Evolutionary conservation across 257 asterid genomes (phyloP), one percentile per base, ranked within the genome.

Genomic region (Solanum appendiculatum): DNA sequence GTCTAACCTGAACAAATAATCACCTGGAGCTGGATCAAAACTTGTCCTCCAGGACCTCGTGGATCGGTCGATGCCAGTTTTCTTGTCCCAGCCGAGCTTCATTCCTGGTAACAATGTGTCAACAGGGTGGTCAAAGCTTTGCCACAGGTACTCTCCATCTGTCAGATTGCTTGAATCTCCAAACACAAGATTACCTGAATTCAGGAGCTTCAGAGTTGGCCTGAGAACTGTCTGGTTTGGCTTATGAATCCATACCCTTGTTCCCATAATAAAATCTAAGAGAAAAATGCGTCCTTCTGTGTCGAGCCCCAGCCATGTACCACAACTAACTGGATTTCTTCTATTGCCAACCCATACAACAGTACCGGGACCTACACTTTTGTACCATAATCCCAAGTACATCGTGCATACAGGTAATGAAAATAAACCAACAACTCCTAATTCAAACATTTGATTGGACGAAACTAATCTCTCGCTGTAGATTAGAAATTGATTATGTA

Each of bases 31-130:
- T 9, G 95, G 95, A 81, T 93, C 92, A 0, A 48, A 74, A 0
- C 11, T 9, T 9, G 86, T 89, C 46, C 42, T 90, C 96, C 94
- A 89, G 15, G 96, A 92, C 18, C 87, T 93, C 77, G 92, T 86
- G 48, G 68, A 78, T n/a, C 88, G 86, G 36, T 85, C 54, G 9
- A 78, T 14, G 23, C 42, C 56, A 9, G 81, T n/a, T 66, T 85
- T 88, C 8, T 86, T 27, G 23, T 92, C 88, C 96, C 92, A 91
- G 0, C 96, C 95, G 1, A 93, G 90, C 44, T 87, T 91, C 96
- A 93, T 93, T 25, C 93, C 91, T 15, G 95, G 95, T 11, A 93
- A 86, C 90, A 93, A 48, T 9, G 95, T 93, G 72, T 93, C 86
- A 5, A 89, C 37, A 0, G 92, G 92, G 40, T 25, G 63, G 60